A percentile compares a stretch with the other conserved stretches of the same genome.
phyloP scores from a whole-genome alignment of 768 basidiomycete genomes.

The Boletus sp. region DNA sequence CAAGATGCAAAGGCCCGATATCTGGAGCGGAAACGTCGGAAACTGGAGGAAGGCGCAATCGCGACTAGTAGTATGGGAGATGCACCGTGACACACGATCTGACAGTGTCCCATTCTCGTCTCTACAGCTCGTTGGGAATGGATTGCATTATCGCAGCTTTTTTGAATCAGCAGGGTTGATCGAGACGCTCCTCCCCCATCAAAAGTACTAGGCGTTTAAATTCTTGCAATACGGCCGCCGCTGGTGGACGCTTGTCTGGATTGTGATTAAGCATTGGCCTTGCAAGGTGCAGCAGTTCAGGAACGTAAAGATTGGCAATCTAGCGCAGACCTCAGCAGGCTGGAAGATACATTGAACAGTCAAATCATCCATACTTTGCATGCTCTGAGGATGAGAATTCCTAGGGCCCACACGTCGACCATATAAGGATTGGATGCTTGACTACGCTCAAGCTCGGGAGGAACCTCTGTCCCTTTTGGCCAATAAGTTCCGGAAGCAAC shows the following conservation, averaged over 20 bases:
- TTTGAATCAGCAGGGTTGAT: constrained; percentile 10
- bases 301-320: constrained; percentile 55
- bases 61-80: constrained; percentile 4
- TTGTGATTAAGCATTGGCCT: constrained; percentile 56
- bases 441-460: constrained; percentile 62
- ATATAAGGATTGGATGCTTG: constrained; percentile 58
- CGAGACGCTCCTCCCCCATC: constrained; percentile 37
- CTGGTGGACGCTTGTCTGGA: constrained; percentile 51
- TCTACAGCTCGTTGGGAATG: not conserved
- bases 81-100: constrained; percentile 3
- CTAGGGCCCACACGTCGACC: constrained; percentile 73
- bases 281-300: constrained; percentile 56
- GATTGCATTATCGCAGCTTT: not conserved
- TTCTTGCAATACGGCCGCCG: constrained; percentile 43
- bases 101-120: not conserved
- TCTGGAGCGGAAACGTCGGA: constrained; percentile 74
- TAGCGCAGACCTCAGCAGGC: constrained; percentile 25
- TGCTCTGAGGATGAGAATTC: constrained; percentile 57
- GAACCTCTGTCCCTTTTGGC: constrained; percentile 60
- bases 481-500: constrained; percentile 37
- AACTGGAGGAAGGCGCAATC: constrained; percentile 46
- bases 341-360: not conserved
- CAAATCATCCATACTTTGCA: constrained; percentile 50
- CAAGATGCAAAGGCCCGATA: constrained; percentile 73
- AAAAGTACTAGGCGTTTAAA: constrained; percentile 49